Conservation (phyloP, 208 protist species). For the Leishmania braziliensis region DNA sequence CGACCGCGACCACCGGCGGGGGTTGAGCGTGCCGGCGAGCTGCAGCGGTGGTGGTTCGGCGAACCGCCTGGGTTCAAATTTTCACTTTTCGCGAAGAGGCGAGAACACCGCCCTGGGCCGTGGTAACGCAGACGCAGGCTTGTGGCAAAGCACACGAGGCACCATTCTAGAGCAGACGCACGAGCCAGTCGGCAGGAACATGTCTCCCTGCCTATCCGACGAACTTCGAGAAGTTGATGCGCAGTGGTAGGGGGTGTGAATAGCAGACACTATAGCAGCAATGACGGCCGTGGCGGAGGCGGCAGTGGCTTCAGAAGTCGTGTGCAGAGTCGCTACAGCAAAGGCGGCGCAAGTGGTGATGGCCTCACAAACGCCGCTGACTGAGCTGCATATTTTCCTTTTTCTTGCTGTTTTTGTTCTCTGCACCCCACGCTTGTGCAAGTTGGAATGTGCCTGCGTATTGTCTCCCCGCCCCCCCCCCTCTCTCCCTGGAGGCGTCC, state of each 20-base stretch:
- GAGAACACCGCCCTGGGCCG: not conserved
- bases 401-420: not conserved
- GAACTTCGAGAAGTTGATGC: not conserved
- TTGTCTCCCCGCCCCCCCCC: not conserved
- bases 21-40: not conserved
- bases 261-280: not conserved
- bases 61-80: not conserved
- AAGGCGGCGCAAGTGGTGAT: not conserved
- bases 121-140: not conserved
- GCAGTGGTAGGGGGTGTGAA: not conserved
- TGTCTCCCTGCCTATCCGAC: not conserved
- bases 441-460: not conserved
- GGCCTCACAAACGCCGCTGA: not conserved
- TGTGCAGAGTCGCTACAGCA: not conserved
- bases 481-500: not conserved
- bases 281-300: not conserved
- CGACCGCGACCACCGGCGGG: not conserved
- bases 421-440: not conserved
- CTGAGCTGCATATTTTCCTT: not conserved
- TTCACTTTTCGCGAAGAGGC: not conserved
- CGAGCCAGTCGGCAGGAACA: not conserved
- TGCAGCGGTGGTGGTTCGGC: not conserved
- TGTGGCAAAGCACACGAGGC: not conserved
- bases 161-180: not conserved
- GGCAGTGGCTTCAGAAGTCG: not conserved